Conservation (phyloP, 768 basidiomycete genomes). For the Kwoniella heveanensis region DNA sequence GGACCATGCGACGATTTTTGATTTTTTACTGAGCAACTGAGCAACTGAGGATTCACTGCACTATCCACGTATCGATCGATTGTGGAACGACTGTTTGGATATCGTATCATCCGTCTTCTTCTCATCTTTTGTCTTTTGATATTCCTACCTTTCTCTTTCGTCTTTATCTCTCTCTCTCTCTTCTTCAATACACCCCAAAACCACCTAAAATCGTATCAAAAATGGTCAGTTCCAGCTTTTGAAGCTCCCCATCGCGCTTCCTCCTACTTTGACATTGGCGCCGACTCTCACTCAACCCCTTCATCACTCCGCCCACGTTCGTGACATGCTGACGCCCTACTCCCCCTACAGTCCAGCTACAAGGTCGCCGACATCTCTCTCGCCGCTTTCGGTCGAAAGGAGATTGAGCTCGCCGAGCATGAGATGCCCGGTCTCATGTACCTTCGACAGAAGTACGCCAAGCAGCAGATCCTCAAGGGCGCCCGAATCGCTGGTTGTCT, state of each 20-base stretch:
- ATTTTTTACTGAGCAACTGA: constrained; percentile 8
- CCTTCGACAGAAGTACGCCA: constrained; percentile 81
- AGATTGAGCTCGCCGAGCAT: constrained; percentile 94
- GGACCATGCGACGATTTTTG: constrained; percentile 19
- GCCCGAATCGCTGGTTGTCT: constrained; percentile 97
- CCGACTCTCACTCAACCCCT: neutral
- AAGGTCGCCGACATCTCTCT: constrained; percentile 95
- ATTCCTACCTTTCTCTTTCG: constrained; percentile 10
- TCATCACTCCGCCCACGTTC: constrained; percentile 13
- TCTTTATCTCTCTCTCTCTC: constrained; percentile 1
- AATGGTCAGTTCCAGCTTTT: constrained; percentile 16
- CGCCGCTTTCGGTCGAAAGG: constrained; percentile 98
- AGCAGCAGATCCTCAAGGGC: constrained; percentile 82
- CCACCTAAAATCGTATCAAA: constrained; percentile 14
- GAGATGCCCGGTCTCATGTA: constrained; percentile 78
- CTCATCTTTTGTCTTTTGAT: constrained; percentile 5
- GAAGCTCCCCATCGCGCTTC: neutral
- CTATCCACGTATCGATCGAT: constrained; percentile 6
- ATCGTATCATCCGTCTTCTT: constrained; percentile 9
- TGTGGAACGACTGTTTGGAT: neutral
- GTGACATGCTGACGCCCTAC: neutral
- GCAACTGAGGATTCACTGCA: neutral
- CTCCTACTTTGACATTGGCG: neutral
- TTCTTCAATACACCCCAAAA: constrained; percentile 1
- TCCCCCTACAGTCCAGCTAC: constrained; percentile 58